phyloP scores from a whole-genome alignment of 805 yeast genomes.

The Yarrowia deformans region DNA sequence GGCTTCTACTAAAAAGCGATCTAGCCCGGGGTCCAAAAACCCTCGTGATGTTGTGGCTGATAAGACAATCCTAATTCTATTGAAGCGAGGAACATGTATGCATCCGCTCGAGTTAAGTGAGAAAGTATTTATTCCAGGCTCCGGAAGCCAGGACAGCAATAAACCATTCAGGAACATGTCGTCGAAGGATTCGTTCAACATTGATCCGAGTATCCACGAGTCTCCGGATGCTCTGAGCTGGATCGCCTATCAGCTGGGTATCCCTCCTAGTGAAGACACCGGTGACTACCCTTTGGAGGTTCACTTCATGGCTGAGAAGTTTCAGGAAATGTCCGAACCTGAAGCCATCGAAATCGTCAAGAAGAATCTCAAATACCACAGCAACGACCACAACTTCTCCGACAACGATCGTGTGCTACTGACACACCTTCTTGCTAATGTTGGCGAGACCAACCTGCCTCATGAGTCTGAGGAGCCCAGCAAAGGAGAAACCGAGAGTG shows the following conservation, averaged over 20 bases:
- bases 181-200: constrained; percentile 15
- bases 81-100: not conserved
- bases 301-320: constrained; percentile 55
- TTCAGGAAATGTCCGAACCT: constrained; percentile 50
- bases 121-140: constrained; percentile 1
- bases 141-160: not conserved
- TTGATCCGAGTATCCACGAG: constrained; percentile 29
- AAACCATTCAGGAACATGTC: not conserved
- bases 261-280: constrained; percentile 35
- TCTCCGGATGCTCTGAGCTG: constrained; percentile 23
- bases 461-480: not conserved
- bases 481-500: not conserved
- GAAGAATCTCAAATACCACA: constrained; percentile 54
- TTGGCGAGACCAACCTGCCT: not conserved
- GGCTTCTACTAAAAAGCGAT: not conserved
- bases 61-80: not conserved
- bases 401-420: constrained; percentile 46
- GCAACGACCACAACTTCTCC: constrained; percentile 59
- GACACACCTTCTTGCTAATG: not conserved
- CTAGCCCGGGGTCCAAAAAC: not conserved
- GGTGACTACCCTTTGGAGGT: constrained; percentile 41
- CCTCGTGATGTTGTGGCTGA: constrained; percentile 7
- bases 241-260: constrained; percentile 19
- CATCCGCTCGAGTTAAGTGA: constrained; percentile 11
- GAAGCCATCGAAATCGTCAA: constrained; percentile 55